A percentile compares a stretch with the other conserved stretches of the same genome.
These are phyloP conservation scores for Pyrenula massariospora DNA, from an alignment of 495 filamentous ascomycete genomes.

Conservation along the genomic window DNA sequence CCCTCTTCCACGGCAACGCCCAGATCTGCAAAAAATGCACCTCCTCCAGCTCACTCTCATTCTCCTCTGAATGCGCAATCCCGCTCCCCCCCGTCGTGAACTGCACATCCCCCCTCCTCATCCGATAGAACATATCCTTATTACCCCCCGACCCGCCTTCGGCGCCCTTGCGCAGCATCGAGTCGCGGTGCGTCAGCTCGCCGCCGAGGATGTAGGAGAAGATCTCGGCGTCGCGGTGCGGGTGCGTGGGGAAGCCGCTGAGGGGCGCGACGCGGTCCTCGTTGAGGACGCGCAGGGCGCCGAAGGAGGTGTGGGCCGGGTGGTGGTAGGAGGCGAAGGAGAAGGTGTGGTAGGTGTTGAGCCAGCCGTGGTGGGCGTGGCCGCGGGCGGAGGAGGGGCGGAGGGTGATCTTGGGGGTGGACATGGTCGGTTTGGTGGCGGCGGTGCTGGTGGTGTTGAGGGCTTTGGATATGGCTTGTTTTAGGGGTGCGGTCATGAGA, in stretches of 20 bases:
- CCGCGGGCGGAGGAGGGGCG: constrained; percentile 52
- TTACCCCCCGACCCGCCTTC: constrained; percentile 36
- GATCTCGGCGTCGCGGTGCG: constrained; percentile 73
- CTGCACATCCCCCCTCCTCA: constrained; percentile 69
- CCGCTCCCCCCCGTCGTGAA: constrained; percentile 69
- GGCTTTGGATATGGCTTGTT: not conserved
- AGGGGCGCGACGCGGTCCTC: constrained; percentile 63
- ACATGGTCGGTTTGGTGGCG: too few relatives aligned
- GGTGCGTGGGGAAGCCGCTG: constrained; percentile 68
- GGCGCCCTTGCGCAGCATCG: constrained; percentile 50
- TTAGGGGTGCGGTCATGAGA: constrained; percentile 1
- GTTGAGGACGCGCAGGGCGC: constrained; percentile 66
- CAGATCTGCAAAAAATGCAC: constrained; percentile 80
- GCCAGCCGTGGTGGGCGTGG: constrained; percentile 69
- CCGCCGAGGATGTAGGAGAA: constrained; percentile 71
- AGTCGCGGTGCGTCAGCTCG: constrained; percentile 72
- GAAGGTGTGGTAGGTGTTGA: constrained; percentile 79
- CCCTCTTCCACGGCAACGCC: constrained; percentile 58
- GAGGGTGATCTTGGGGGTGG: constrained; percentile 50
- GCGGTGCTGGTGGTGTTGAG: constrained; percentile 31
- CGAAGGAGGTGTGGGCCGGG: constrained; percentile 50
- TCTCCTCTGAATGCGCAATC: constrained; percentile 69
- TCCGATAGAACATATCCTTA: constrained; percentile 52
- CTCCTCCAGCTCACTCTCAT: constrained; percentile 48
- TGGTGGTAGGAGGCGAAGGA: constrained; percentile 65